phyloP scores from a whole-genome alignment of 2,329 filamentous ascomycete genomes.

The Monilinia vaccinii-corymbosi region DNA sequence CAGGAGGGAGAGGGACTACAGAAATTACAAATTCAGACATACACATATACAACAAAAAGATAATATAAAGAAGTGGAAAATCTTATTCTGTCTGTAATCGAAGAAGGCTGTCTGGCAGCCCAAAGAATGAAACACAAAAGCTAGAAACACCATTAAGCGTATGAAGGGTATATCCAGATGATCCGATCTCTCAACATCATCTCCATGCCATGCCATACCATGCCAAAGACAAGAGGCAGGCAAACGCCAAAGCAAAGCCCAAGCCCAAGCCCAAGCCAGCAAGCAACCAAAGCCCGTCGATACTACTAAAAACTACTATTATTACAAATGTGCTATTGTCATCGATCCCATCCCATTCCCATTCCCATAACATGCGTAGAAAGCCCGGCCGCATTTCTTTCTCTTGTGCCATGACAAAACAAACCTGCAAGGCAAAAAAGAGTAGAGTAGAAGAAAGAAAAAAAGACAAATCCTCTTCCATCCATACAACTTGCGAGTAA shows the following conservation, averaged over 20 bases:
- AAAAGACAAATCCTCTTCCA: background rate
- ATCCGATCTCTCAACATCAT: conserved; percentile 1
- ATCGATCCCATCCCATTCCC: background rate
- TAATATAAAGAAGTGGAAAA: background rate
- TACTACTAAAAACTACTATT: conserved; percentile 12
- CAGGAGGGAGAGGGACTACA: no score
- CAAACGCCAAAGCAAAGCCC: conserved; percentile 5
- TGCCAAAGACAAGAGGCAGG: background rate
- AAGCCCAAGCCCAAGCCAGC: background rate
- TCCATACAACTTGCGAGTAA: background rate
- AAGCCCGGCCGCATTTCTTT: background rate
- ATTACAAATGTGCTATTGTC: conserved; percentile 7
- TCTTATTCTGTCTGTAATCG: background rate
- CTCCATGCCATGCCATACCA: background rate
- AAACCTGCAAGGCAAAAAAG: background rate
- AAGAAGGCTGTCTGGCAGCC: background rate
- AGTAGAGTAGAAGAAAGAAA: conserved; percentile 1
- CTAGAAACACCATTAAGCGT: background rate
- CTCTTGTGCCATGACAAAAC: background rate
- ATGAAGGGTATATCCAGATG: conserved; percentile 10
- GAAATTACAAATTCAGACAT: background rate
- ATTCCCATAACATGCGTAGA: conserved; percentile 2
- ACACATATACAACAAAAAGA: no score
- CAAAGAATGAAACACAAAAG: background rate
- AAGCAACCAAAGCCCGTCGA: background rate